Conservation (phyloP, 1,284 basidiomycete genomes). For the Irpex sp. region DNA sequence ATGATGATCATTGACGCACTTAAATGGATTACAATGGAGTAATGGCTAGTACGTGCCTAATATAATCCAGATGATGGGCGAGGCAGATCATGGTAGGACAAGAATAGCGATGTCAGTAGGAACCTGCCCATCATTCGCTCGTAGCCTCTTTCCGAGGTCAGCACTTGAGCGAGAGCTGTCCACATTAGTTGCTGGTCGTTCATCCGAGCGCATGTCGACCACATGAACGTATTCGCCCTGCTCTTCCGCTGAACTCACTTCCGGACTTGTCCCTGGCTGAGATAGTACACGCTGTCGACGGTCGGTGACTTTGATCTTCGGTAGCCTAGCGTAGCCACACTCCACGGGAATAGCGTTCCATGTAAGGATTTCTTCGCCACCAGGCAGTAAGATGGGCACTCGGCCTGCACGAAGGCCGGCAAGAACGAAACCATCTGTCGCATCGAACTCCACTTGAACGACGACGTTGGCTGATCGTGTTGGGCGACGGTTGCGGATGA, state of each 20-base stretch:
- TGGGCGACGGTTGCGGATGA: slow-evolving; percentile 61
- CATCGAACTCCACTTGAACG: slow-evolving; percentile 65
- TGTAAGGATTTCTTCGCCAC: slow-evolving; percentile 55
- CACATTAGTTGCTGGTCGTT: slow-evolving; percentile 13
- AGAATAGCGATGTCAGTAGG: slow-evolving; percentile 5
- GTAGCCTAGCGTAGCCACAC: slow-evolving; percentile 61
- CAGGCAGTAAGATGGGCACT: slow-evolving; percentile 65
- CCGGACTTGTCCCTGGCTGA: not conserved
- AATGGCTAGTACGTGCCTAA: not conserved
- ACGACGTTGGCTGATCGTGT: slow-evolving; percentile 61
- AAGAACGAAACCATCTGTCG: slow-evolving; percentile 63
- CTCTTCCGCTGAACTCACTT: slow-evolving; percentile 20
- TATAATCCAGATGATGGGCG: not conserved
- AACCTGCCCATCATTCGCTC: not conserved
- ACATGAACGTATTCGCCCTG: slow-evolving; percentile 47
- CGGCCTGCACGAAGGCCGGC: slow-evolving; percentile 65
- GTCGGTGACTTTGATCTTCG: slow-evolving; percentile 56
- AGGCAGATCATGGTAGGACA: slow-evolving; percentile 6
- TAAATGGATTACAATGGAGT: not conserved
- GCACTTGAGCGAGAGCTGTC: slow-evolving; percentile 14
- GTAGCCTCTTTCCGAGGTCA: not conserved
- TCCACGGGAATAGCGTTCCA: slow-evolving; percentile 72
- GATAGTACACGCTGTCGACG: slow-evolving; percentile 31
- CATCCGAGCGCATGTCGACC: slow-evolving; percentile 47
- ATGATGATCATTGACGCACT: not conserved